Conservation (phyloP, 1,284 basidiomycete species). For the Leccinum fuscescens region DNA sequence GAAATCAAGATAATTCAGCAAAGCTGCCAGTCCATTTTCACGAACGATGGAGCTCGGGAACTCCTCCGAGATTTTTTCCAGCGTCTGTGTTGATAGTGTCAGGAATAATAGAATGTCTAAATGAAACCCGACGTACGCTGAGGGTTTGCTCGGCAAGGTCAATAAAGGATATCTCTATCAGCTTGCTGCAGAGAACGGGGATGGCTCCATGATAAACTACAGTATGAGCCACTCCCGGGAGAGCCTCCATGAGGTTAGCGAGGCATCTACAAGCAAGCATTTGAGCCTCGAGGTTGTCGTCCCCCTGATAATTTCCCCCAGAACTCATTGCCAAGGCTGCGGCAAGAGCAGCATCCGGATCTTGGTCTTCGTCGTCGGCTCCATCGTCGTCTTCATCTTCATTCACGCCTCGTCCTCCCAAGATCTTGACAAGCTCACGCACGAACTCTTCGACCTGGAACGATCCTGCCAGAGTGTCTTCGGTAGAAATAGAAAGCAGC, state of each 20-base stretch:
- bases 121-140: slow-evolving; percentile 63
- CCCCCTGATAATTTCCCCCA: slow-evolving; percentile 66
- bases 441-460: slow-evolving; percentile 94
- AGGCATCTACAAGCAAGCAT: slow-evolving; percentile 92
- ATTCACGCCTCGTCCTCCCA: slow-evolving; percentile 78
- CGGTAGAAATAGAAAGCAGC: slow-evolving; percentile 92
- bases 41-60: slow-evolving; percentile 92
- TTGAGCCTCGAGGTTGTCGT: slow-evolving; percentile 88
- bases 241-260: slow-evolving; percentile 94
- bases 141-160: slow-evolving; percentile 95
- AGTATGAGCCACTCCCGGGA: slow-evolving; percentile 91
- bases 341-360: slow-evolving; percentile 83
- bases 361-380: slow-evolving; percentile 60
- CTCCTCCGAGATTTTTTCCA: slow-evolving; percentile 97
- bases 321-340: slow-evolving; percentile 78
- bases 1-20: slow-evolving; percentile 93
- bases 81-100: slow-evolving; percentile 57
- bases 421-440: slow-evolving; percentile 87
- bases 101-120: slow-evolving; percentile 13
- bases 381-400: slow-evolving; percentile 65
- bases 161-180: slow-evolving; percentile 94
- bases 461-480: slow-evolving; percentile 93
- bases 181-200: slow-evolving; percentile 90
- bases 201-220: slow-evolving; percentile 95
- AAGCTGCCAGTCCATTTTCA: slow-evolving; percentile 87